A percentile compares a stretch with the other conserved stretches of the same genome.
These are phyloP conservation scores for Hysterangium stoloniferum DNA, from an alignment of 768 basidiomycete genomes.

Conservation along the genomic window DNA sequence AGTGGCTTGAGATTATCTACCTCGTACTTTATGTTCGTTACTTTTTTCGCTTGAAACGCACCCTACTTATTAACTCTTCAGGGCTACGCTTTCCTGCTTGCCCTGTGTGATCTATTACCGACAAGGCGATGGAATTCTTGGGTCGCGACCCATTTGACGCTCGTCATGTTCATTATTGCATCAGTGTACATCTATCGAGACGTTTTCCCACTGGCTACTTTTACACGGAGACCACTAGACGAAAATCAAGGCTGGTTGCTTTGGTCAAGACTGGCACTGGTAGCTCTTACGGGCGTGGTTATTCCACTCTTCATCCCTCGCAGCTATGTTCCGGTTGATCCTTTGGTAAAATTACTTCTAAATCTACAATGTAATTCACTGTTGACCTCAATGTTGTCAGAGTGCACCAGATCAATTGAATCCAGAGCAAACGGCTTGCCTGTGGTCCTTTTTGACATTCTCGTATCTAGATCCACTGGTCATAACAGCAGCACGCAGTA, in stretches of 20 bases:
- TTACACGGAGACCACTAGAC: conserved; percentile 42
- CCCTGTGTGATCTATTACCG: neutral
- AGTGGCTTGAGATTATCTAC: neutral
- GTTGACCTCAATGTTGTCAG: conserved; percentile 19
- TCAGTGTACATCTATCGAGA: conserved; percentile 18
- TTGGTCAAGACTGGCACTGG: conserved; percentile 45
- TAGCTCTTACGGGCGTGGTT: conserved; percentile 36
- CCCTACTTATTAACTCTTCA: neutral
- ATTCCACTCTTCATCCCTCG: conserved; percentile 52
- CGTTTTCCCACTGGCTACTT: conserved; percentile 53
- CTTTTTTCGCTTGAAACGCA: neutral
- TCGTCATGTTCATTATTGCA: conserved; percentile 4
- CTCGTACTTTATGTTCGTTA: neutral
- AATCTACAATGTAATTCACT: neutral
- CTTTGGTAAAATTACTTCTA: conserved; percentile 29
- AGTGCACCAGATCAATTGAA: conserved; percentile 28
- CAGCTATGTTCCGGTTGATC: conserved; percentile 50
- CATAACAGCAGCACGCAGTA: conserved; percentile 32
- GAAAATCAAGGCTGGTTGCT: conserved; percentile 37
- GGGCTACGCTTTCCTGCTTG: neutral
- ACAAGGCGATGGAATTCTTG: neutral
- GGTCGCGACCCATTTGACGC: neutral
- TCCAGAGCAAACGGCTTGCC: conserved; percentile 44
- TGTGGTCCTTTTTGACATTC: conserved; percentile 36
- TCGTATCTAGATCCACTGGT: conserved; percentile 47